Evolutionary conservation across 257 asterid species (phyloP), one percentile per base, ranked within the genome.

Genomic region (Petunia axillaris): DNA sequence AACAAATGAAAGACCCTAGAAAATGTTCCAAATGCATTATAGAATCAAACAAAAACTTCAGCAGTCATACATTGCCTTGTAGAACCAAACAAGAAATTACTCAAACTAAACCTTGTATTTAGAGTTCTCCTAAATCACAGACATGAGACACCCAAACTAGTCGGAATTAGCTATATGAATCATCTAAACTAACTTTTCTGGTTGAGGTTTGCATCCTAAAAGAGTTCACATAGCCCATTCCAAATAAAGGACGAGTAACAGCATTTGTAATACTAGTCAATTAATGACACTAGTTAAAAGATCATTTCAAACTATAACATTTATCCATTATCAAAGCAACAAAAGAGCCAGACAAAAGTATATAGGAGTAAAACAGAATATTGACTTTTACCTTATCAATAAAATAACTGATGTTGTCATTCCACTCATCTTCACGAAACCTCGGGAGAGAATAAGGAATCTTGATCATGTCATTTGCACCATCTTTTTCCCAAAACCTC

Each of bases 401-500:
- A 83, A 92, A 93, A 88, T 90, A 89, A n/a, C 87, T 87, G 81
- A 91, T 81, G 64, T 83, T 87, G 79, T 88, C 93, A 37, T 89
- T 85, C 88, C 87, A 82, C 38, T 81, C 91, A 62, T 88, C 77
- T 80, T 85, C 89, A 78, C 85, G 75, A 82, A 81, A 81, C 89
- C 83, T 85, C 14, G 90, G 80, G 25, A 75, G 75, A 11, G 88
- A 78, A 79, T 50, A 84, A 41, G 81, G 78, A 41, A 85, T 15
- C 37, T 79, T 81, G 66, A 3, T 81, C 90, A 16, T 81, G 64
- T 76, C 25, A 25, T 80, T 76, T 9, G 80, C 88, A 50, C 46
- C 78, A 35, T 62, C 80, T 2, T 70, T 80, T 63, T 76, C 82
- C 63, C 78, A 92, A 84, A 71, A 50, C 60, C 81, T 82, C 78